Percentiles rank a stretch among this genome's conserved stretches.
These are phyloP conservation scores for Tetradesmus obliquus DNA, from an alignment of 139 green algal genomes.

Conservation along the genomic window DNA sequence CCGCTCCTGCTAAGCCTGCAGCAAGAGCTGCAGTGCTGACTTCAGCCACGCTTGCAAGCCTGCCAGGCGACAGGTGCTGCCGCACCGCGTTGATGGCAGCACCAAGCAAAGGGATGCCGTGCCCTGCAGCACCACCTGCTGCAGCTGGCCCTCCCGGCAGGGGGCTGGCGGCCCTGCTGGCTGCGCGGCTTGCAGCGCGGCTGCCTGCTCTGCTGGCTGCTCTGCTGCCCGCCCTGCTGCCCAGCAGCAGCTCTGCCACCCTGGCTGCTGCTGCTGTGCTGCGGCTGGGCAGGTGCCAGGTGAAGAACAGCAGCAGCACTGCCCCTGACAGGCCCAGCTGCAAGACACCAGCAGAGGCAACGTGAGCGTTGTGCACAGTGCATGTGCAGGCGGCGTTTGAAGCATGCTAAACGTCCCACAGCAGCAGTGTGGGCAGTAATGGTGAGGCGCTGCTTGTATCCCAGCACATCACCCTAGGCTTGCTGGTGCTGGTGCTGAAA, in stretches of 20 bases:
- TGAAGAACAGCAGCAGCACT: constrained; percentile 44
- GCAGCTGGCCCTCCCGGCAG: neutral
- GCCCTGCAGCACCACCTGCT: neutral
- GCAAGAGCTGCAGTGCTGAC: neutral
- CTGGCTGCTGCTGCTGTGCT: constrained; percentile 1
- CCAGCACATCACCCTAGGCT: neutral
- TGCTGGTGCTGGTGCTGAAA: no score
- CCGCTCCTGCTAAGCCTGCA: neutral
- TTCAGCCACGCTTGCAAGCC: neutral
- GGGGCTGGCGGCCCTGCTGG: neutral
- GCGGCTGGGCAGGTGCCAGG: constrained; percentile 39
- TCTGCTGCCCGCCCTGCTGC: constrained; percentile 22
- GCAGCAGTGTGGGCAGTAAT: neutral
- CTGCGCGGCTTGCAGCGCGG: neutral
- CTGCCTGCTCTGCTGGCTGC: neutral
- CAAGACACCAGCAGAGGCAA: neutral
- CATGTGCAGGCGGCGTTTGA: neutral
- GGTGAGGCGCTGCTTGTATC: neutral
- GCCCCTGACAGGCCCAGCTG: neutral
- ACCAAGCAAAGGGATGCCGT: neutral
- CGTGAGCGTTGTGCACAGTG: neutral
- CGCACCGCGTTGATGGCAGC: neutral
- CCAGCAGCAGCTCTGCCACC: constrained; percentile 22
- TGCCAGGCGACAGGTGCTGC: neutral
- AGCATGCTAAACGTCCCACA: neutral